A percentile compares a stretch with the other conserved stretches of the same genome.
phyloP scores from a whole-genome alignment of 495 filamentous ascomycete genomes.

The Penicillium simplicissimum region DNA sequence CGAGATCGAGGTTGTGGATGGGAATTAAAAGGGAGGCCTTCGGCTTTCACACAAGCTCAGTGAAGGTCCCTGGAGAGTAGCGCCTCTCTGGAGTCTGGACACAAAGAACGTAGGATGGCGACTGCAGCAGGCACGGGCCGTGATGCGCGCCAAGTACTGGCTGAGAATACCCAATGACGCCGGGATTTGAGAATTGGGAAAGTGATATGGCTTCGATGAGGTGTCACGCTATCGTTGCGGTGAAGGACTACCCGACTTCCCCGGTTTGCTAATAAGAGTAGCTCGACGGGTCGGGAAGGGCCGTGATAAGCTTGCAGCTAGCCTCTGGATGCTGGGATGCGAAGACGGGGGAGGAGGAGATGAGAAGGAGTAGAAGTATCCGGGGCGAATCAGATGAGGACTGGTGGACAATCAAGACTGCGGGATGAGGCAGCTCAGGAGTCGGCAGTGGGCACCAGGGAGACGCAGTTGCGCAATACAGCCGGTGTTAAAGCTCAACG shows the following conservation, averaged over 20 bases:
- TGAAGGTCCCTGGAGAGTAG: constrained; percentile 18
- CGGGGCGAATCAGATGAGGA: constrained; percentile 23
- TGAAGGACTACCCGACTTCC: constrained; percentile 20
- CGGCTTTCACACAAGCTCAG: constrained; percentile 26
- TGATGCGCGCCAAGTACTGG: constrained; percentile 19
- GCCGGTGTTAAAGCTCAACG: constrained; percentile 25
- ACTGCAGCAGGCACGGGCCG: constrained; percentile 19
- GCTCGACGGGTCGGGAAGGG: constrained; percentile 16
- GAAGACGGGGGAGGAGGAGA: not conserved
- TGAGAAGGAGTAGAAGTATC: constrained; percentile 1
- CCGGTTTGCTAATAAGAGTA: constrained; percentile 7
- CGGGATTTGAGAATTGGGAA: not conserved
- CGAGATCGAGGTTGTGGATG: constrained; percentile 22
- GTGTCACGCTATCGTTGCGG: constrained; percentile 32
- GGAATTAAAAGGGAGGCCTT: constrained; percentile 27
- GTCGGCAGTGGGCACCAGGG: constrained; percentile 23
- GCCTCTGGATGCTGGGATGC: not conserved
- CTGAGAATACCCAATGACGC: constrained; percentile 17
- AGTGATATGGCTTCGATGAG: not conserved
- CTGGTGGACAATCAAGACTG: constrained; percentile 11
- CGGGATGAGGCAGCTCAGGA: constrained; percentile 7
- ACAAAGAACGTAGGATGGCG: constrained; percentile 16
- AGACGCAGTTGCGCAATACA: constrained; percentile 14
- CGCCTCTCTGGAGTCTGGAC: constrained; percentile 1
- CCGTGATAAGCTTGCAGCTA: constrained; percentile 31